Percentiles rank a stretch among this genome's conserved stretches.
Conservation (phyloP, 257 asterid genomes). For the Perilla frutescens region DNA sequence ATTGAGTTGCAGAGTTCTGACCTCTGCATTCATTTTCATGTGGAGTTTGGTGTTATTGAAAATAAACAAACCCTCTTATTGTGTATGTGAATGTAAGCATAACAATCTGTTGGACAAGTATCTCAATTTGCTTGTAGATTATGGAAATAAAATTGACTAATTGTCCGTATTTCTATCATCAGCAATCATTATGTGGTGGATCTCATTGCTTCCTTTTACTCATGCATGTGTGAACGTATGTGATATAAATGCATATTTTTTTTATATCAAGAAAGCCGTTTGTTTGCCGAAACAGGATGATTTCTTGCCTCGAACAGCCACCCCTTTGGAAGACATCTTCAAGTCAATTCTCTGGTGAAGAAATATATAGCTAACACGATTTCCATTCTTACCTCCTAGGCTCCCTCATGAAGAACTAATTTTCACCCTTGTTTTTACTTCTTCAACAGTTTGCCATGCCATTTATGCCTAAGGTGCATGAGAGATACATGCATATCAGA, state of each 20-base stretch:
- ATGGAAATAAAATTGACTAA: conserved; percentile 8
- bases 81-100: neutral
- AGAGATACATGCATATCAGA: conserved; percentile 83
- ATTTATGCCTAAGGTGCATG: conserved; percentile 81
- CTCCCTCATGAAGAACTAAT: neutral
- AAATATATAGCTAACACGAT: neutral
- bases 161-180: conserved; percentile 6
- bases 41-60: neutral
- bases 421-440: neutral
- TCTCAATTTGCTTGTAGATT: neutral
- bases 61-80: neutral
- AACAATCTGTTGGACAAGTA: neutral
- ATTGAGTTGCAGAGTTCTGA: too few species aligned
- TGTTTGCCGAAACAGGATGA: conserved; percentile 66
- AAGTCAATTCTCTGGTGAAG: conserved; percentile 84
- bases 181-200: neutral
- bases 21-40: neutral
- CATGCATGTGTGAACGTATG: neutral
- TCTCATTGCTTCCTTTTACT: conserved; percentile 12
- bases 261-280: neutral
- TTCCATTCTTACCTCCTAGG: conserved; percentile 14
- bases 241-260: neutral
- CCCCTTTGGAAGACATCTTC: conserved; percentile 95
- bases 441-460: conserved; percentile 76
- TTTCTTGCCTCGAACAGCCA: conserved; percentile 91